Evolutionary conservation across 345 rosid genomes (phyloP), one percentile per base, ranked within the genome.

Genomic region (Melastoma malabathricum): DNA sequence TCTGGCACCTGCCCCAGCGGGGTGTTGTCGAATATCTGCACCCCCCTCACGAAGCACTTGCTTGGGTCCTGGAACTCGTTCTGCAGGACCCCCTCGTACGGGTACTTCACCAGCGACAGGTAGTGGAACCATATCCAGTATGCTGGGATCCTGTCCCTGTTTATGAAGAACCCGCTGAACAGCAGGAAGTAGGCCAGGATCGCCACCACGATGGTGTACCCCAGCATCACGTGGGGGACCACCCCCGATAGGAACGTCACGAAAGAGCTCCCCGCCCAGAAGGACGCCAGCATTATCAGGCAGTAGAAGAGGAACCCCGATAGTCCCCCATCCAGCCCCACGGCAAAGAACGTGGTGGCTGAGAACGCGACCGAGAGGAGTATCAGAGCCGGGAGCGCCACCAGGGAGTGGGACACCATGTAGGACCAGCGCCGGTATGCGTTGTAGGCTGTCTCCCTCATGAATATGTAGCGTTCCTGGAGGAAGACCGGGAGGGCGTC

Each of bases 121-220:
- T 92, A 92, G 55, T 92, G 98, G 64, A 92, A 92, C 98, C 98
- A 92, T 10, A 92, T 74, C 98, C 98, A 92, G 45, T 84, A 92
- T 1, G 65, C 38, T 0, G 95, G 98, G 48, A 92, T 92, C 10
- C 98, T 68, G 43, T 87, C 86, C 1, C 93, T 76, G 72, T 68
- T 87, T 58, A 87, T 87, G 68, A 92, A 92, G 77, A 87, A 92
- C 10, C 98, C 98, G 54, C 97, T 87, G 67, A 92, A 84, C 6
- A 92, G 84, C 19, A 92, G 64, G 80, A 87, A 92, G 60, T 92
- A 92, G 1, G 98, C 97, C 13, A 92, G 64, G 44, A 88, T 79
- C 0, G 97, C 89, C 0, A 92, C 97, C 20, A 84, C 94, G 27
- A 87, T 83, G 0, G 86, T 84, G 93, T 82, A 92, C 9, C 98